Evolutionary conservation across 768 basidiomycete species (phyloP).

Genomic region (Clitopilus passeckerianus): DNA sequence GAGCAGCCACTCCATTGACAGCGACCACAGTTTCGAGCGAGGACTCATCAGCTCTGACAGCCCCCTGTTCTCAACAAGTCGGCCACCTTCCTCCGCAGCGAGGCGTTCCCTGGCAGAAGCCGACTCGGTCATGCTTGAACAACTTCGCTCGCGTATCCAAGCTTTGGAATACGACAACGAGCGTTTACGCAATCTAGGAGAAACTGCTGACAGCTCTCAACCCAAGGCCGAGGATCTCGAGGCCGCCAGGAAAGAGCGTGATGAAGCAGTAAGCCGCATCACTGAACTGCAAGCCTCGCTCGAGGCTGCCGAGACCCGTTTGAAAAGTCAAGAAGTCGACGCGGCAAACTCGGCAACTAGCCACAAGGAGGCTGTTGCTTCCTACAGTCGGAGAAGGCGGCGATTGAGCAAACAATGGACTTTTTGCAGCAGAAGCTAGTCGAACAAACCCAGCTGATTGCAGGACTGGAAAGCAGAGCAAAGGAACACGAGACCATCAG

Average conservation of each 20-base stretch:
- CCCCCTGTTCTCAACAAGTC: slow-evolving; percentile 13
- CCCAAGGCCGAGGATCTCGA: neutral
- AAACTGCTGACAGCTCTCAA: slow-evolving; percentile 1
- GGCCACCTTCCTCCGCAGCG: slow-evolving; percentile 36
- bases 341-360: slow-evolving; percentile 44
- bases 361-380: slow-evolving; percentile 27
- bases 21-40: slow-evolving; percentile 6
- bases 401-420: slow-evolving; percentile 33
- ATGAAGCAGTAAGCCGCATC: slow-evolving; percentile 36
- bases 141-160: slow-evolving; percentile 47
- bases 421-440: slow-evolving; percentile 28
- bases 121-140: slow-evolving; percentile 29
- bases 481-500: slow-evolving; percentile 45
- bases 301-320: slow-evolving; percentile 32
- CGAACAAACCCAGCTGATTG: slow-evolving; percentile 33
- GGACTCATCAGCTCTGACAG: neutral
- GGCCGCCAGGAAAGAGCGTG: slow-evolving; percentile 24
- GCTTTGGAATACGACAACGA: slow-evolving; percentile 69
- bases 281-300: slow-evolving; percentile 39
- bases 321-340: slow-evolving; percentile 39
- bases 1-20: neutral
- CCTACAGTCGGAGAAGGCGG: slow-evolving; percentile 41
- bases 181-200: slow-evolving; percentile 39
- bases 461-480: slow-evolving; percentile 46
- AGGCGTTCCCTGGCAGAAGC: slow-evolving; percentile 25